Percentiles rank a stretch among this genome's conserved stretches.
Evolutionary conservation across 169 alveolate genomes (phyloP).

Genomic region (Babesia gibsoni): DNA sequence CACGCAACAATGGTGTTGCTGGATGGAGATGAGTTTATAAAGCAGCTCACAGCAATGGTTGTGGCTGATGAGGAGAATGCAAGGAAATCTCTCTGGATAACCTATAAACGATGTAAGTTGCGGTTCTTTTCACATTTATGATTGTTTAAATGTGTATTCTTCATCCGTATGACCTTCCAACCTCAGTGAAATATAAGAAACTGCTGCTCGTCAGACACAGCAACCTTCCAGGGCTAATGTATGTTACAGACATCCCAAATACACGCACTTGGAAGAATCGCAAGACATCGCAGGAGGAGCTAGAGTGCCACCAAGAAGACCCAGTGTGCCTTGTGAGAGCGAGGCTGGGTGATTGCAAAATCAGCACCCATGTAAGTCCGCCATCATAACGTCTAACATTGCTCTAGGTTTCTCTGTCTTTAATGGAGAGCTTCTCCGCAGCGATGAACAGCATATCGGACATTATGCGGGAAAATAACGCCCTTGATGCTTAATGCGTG

Average conservation of each 20-base stretch:
- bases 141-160: no score
- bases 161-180: no score
- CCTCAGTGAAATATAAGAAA: no score
- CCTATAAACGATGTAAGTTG: constrained; percentile 70
- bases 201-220: no score
- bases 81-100: constrained; percentile 68
- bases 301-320: not conserved
- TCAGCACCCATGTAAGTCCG: constrained; percentile 51
- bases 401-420: constrained; percentile 8
- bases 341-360: constrained; percentile 50
- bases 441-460: constrained; percentile 55
- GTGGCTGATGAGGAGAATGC: constrained; percentile 48
- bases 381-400: not conserved
- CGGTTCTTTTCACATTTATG: no score
- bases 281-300: constrained; percentile 5
- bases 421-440: constrained; percentile 17
- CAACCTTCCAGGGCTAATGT: no score
- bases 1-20: constrained; percentile 61
- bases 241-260: constrained; percentile 42
- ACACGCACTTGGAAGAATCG: constrained; percentile 39
- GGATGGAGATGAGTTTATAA: constrained; percentile 58
- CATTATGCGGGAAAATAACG: no score
- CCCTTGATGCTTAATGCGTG: no score
- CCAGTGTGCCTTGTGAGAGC: constrained; percentile 62
- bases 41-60: constrained; percentile 63